Conservation (phyloP, 768 basidiomycete species). For the Amanita rimosa region DNA sequence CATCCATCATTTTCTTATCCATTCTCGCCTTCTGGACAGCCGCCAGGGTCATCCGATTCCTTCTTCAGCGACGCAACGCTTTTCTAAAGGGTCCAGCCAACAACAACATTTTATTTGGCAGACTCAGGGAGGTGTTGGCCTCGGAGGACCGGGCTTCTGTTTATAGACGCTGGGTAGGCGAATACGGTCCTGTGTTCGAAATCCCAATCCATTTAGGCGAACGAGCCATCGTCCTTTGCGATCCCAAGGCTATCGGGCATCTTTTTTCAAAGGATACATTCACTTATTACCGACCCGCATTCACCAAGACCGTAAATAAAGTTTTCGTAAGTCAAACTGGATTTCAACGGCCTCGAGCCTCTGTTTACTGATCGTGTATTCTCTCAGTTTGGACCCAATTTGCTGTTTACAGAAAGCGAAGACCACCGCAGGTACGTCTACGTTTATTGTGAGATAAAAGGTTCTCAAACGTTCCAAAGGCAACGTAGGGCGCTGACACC, state of each 20-base stretch:
- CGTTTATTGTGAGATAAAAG: background rate
- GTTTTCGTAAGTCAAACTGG: slow-evolving; percentile 19
- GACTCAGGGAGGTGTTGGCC: slow-evolving; percentile 16
- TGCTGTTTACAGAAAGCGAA: slow-evolving; percentile 33
- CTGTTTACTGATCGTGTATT: background rate
- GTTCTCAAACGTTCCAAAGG: slow-evolving; percentile 12
- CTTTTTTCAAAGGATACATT: slow-evolving; percentile 39
- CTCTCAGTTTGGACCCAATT: slow-evolving; percentile 27
- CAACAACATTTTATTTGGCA: slow-evolving; percentile 30
- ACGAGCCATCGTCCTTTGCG: slow-evolving; percentile 24
- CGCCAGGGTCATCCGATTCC: background rate
- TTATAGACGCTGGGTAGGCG: slow-evolving; percentile 33
- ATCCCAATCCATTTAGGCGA: slow-evolving; percentile 26
- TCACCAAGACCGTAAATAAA: slow-evolving; percentile 23
- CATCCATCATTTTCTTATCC: no score
- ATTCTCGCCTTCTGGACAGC: background rate
- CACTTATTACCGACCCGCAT: slow-evolving; percentile 29
- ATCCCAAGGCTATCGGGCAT: slow-evolving; percentile 41
- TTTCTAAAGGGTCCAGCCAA: slow-evolving; percentile 34
- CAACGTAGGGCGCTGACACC: slow-evolving; percentile 28
- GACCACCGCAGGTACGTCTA: slow-evolving; percentile 30
- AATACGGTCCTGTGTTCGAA: slow-evolving; percentile 35
- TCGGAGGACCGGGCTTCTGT: slow-evolving; percentile 19
- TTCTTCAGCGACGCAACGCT: background rate
- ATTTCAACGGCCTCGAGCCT: no score